These are phyloP conservation scores for Sporobolomyces pararoseus DNA, from an alignment of 768 basidiomycete species.

Conservation along the genomic window DNA sequence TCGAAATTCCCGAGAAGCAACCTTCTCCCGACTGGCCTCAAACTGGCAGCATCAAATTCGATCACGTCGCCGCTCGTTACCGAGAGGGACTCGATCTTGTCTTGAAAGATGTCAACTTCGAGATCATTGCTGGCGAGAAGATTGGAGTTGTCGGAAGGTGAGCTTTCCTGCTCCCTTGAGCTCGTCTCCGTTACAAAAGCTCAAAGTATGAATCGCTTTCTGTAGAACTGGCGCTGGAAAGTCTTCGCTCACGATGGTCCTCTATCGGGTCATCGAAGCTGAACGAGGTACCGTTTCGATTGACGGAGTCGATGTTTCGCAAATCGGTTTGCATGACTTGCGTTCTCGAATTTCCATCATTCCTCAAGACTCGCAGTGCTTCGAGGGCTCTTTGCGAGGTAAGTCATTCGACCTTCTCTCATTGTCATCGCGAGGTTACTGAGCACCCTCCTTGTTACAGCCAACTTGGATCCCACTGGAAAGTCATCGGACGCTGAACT, in stretches of 20 bases:
- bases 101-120: slow-evolving; percentile 68
- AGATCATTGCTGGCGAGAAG: slow-evolving; percentile 71
- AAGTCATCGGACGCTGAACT: slow-evolving; percentile 71
- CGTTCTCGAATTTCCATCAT: slow-evolving; percentile 60
- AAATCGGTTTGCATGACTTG: slow-evolving; percentile 57
- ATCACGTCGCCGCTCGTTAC: slow-evolving; percentile 69
- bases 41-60: slow-evolving; percentile 68
- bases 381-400: slow-evolving; percentile 35
- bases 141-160: slow-evolving; percentile 67
- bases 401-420: too few relatives aligned
- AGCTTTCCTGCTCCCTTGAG: not conserved
- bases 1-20: slow-evolving; percentile 54
- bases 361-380: slow-evolving; percentile 56
- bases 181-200: too few relatives aligned
- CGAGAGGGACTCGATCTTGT: slow-evolving; percentile 74
- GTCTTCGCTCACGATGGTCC: slow-evolving; percentile 48
- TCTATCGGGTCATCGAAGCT: slow-evolving; percentile 61
- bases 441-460: slow-evolving; percentile 59
- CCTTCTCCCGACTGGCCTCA: slow-evolving; percentile 62
- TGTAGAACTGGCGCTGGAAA: slow-evolving; percentile 65
- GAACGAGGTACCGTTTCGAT: slow-evolving; percentile 60
- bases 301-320: slow-evolving; percentile 58
- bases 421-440: not conserved
- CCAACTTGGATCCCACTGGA: slow-evolving; percentile 85
- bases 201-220: too few relatives aligned